These are phyloP conservation scores for Dorcoceras hygrometricum DNA, from an alignment of 257 asterid species.

Conservation along the genomic window DNA sequence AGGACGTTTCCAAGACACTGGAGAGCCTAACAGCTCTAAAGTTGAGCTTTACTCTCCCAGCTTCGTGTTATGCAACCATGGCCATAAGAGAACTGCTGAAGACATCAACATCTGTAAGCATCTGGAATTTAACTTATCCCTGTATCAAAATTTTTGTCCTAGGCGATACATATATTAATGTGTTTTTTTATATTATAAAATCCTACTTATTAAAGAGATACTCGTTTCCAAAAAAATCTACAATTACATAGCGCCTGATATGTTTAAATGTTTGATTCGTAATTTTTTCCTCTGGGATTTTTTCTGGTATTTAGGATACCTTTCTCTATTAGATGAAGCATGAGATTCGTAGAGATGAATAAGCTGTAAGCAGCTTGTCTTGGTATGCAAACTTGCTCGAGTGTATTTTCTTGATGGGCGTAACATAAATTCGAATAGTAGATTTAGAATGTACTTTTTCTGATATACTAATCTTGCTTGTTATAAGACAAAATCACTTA, in stretches of 20 bases:
- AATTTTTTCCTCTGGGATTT: neutral
- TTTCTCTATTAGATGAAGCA: neutral
- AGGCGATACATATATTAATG: neutral
- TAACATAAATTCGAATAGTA: neutral
- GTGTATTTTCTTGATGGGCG: neutral
- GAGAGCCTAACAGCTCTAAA: slow-evolving; percentile 69
- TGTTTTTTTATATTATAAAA: no score
- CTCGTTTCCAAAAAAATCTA: neutral
- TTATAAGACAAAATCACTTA: neutral
- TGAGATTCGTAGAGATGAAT: neutral
- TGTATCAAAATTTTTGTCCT: neutral
- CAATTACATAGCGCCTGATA: no score
- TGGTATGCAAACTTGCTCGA: neutral
- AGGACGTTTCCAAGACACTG: slow-evolving; percentile 35
- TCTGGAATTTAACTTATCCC: slow-evolving; percentile 18
- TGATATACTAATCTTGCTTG: neutral
- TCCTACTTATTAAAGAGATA: neutral
- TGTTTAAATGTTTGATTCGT: no score
- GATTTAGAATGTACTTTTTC: neutral
- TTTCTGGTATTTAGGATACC: neutral
- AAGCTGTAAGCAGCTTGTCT: slow-evolving; percentile 10
- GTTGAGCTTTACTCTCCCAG: slow-evolving; percentile 81
- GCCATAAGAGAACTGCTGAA: slow-evolving; percentile 95
- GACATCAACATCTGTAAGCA: slow-evolving; percentile 86
- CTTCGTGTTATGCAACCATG: slow-evolving; percentile 98